Evolutionary conservation across 202 grass and related monocot species (phyloP).

Genomic region (Bolboschoenoplectus hybrid): DNA sequence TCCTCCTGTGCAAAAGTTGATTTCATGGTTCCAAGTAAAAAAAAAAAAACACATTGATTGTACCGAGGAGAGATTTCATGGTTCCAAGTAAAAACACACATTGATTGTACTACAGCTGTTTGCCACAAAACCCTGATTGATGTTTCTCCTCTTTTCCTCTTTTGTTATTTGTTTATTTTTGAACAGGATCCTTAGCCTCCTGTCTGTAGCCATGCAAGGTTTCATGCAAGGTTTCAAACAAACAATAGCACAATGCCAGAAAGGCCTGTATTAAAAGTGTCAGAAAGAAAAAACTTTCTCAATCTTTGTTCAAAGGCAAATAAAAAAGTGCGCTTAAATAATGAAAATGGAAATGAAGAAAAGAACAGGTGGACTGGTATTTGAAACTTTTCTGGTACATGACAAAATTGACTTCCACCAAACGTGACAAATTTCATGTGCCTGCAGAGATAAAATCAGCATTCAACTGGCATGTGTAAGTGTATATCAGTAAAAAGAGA

Average conservation of each 20-base stretch:
- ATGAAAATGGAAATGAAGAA: background rate
- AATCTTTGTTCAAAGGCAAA: background rate
- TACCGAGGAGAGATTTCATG: conserved; percentile 16
- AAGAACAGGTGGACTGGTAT: background rate
- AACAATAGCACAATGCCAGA: background rate
- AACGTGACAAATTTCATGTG: background rate
- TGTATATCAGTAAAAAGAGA: background rate
- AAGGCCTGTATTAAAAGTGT: background rate
- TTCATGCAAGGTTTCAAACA: conserved; percentile 16
- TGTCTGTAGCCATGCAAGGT: background rate
- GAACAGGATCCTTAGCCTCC: background rate
- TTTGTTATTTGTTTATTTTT: conserved; percentile 1
- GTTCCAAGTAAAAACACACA: conserved; percentile 5
- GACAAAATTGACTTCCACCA: conserved; percentile 4
- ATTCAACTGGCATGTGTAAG: background rate
- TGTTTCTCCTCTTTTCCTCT: background rate
- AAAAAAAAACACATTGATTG: background rate
- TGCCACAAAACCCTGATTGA: background rate
- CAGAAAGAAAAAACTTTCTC: background rate
- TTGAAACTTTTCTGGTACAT: background rate
- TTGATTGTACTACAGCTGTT: conserved; percentile 26
- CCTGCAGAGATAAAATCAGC: background rate
- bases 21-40: conserved; percentile 13
- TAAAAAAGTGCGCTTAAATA: conserved; percentile 7
- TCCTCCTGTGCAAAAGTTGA: background rate